Conservation (phyloP, 2,329 filamentous ascomycete species). For the Monilinia laxa region DNA sequence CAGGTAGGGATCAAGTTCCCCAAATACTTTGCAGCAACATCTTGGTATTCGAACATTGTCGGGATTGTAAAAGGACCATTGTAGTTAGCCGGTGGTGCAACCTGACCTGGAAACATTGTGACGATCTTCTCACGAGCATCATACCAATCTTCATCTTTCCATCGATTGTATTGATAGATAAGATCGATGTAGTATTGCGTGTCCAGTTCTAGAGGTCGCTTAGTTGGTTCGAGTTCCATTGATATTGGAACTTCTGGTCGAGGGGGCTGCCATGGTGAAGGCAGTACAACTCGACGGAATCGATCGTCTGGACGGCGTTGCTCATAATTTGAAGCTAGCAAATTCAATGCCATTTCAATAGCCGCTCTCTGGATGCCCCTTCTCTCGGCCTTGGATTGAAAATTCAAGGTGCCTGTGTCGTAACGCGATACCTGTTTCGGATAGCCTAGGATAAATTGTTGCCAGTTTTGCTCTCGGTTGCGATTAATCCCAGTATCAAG, state of each 20-base stretch:
- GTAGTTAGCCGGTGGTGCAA: constrained; percentile 31
- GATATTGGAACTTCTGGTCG: constrained; percentile 31
- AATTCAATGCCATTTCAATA: constrained; percentile 35
- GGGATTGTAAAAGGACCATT: constrained; percentile 32
- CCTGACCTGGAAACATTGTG: not conserved
- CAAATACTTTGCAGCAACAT: constrained; percentile 16
- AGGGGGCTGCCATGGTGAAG: constrained; percentile 19
- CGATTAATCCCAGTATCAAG: constrained; percentile 7
- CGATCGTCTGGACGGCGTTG: constrained; percentile 36
- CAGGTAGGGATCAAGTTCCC: constrained; percentile 4
- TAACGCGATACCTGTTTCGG: not conserved
- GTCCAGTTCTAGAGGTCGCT: constrained; percentile 34
- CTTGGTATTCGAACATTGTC: constrained; percentile 22
- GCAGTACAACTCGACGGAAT: constrained; percentile 32
- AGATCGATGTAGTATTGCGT: constrained; percentile 35
- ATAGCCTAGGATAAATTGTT: constrained; percentile 15
- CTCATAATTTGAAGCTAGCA: constrained; percentile 36
- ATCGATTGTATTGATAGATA: constrained; percentile 27
- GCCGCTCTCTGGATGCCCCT: constrained; percentile 36
- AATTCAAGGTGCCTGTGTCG: constrained; percentile 26
- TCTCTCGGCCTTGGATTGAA: constrained; percentile 34
- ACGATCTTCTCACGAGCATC: constrained; percentile 14
- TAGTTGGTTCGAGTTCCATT: constrained; percentile 31
- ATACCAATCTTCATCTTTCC: constrained; percentile 31
- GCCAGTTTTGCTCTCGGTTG: constrained; percentile 5